phyloP scores from a whole-genome alignment of 768 basidiomycete species.

The Agaricus subrufescens region DNA sequence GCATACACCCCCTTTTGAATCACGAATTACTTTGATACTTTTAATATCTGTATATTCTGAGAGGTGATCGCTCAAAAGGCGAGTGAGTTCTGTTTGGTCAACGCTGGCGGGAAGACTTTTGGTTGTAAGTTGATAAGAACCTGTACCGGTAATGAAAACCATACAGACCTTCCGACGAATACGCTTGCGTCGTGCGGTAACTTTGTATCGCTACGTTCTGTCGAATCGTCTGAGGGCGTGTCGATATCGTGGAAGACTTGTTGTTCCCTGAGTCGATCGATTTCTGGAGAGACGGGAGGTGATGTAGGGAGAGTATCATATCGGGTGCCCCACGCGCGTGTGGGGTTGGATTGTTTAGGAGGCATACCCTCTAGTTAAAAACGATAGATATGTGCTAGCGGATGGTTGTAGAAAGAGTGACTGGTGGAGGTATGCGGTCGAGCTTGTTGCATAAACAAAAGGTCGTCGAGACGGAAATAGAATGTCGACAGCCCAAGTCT shows the following conservation, averaged over 20 bases:
- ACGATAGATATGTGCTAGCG: conserved; percentile 14
- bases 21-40: conserved; percentile 67
- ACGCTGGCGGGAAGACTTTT: conserved; percentile 65
- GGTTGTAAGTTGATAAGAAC: conserved; percentile 3
- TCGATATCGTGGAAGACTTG: conserved; percentile 12
- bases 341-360: conserved; percentile 31
- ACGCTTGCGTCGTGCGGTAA: conserved; percentile 74
- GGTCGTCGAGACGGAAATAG: conserved; percentile 1
- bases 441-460: not conserved
- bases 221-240: conserved; percentile 14
- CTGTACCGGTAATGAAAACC: not conserved
- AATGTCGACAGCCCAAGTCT: conserved; percentile 4
- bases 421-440: conserved; percentile 11
- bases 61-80: conserved; percentile 60
- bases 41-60: conserved; percentile 61
- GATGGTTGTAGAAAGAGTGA: conserved; percentile 12
- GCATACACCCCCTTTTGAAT: conserved; percentile 73
- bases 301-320: conserved; percentile 60
- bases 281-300: conserved; percentile 36
- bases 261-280: conserved; percentile 14
- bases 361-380: conserved; percentile 34
- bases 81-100: conserved; percentile 57
- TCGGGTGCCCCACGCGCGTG: conserved; percentile 67
- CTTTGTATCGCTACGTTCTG: conserved; percentile 37
- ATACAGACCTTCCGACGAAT: conserved; percentile 73